Evolutionary conservation across 1,284 basidiomycete genomes (phyloP).

Genomic region (Tremellales sp.): DNA sequence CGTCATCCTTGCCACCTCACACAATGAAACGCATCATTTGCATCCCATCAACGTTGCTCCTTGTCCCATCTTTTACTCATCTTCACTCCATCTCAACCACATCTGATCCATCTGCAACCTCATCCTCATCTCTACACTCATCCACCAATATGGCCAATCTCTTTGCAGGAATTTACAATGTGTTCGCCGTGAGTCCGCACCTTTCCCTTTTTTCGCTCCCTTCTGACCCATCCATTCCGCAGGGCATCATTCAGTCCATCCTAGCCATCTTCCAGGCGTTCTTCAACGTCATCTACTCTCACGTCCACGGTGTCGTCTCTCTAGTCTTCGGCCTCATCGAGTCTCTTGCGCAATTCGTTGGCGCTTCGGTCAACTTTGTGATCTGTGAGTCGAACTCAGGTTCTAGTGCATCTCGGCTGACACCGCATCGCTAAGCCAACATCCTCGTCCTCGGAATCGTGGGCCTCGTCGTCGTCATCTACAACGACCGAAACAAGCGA

Average conservation of each 20-base stretch:
- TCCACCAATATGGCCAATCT: no score
- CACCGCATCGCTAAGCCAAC: background rate
- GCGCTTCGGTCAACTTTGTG: background rate
- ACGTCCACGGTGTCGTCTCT: background rate
- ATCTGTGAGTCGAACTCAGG: background rate
- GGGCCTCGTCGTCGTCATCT: background rate
- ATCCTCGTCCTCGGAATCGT: background rate
- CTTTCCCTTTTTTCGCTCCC: no score
- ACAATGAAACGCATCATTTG: no score
- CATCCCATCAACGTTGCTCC: no score
- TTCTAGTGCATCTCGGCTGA: background rate
- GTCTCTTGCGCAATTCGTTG: background rate
- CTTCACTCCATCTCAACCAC: no score
- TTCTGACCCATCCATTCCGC: no score
- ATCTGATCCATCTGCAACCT: no score
- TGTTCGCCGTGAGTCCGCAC: no score
- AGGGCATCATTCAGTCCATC: background rate
- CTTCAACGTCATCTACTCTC: background rate
- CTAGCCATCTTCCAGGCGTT: background rate
- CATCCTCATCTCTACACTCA: no score
- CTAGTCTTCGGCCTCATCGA: background rate
- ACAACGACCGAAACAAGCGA: background rate
- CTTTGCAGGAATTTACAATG: no score
- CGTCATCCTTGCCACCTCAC: no score
- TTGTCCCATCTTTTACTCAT: no score